Evolutionary conservation across 768 basidiomycete genomes (phyloP).

Genomic region (Chalciporus chontae): DNA sequence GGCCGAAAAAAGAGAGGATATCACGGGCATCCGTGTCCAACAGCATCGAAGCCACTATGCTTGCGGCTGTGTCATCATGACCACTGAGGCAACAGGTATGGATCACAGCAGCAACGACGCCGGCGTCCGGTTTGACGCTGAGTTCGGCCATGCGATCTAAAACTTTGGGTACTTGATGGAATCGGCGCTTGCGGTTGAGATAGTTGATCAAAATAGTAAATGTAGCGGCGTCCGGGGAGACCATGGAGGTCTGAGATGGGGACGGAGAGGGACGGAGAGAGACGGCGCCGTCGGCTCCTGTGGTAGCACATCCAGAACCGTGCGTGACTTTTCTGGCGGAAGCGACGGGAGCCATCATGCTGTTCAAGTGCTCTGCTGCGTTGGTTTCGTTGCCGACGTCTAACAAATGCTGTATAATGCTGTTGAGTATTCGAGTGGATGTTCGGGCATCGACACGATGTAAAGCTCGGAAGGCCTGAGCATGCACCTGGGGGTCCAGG

Average conservation of each 20-base stretch:
- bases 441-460: constrained; percentile 35
- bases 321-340: constrained; percentile 21
- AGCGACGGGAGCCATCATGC: constrained; percentile 46
- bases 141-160: constrained; percentile 44
- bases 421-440: constrained; percentile 62
- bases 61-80: constrained; percentile 47
- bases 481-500: constrained; percentile 50
- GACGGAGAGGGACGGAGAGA: constrained; percentile 1
- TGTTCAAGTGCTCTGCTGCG: constrained; percentile 45
- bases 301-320: constrained; percentile 24
- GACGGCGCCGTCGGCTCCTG: constrained; percentile 28
- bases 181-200: constrained; percentile 42
- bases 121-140: constrained; percentile 44
- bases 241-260: constrained; percentile 4
- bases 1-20: constrained; percentile 19
- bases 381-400: constrained; percentile 49
- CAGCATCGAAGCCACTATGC: constrained; percentile 48
- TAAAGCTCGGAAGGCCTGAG: constrained; percentile 47
- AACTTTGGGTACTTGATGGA: constrained; percentile 43
- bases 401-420: constrained; percentile 59
- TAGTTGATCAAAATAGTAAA: constrained; percentile 62
- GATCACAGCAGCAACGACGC: constrained; percentile 51
- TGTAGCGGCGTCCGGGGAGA: constrained; percentile 54
- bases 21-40: constrained; percentile 21
- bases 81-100: constrained; percentile 50